Base-by-base conservation (phyloP, 2,329 filamentous ascomycete species). In the Neoarthrinium moseri region DNA sequence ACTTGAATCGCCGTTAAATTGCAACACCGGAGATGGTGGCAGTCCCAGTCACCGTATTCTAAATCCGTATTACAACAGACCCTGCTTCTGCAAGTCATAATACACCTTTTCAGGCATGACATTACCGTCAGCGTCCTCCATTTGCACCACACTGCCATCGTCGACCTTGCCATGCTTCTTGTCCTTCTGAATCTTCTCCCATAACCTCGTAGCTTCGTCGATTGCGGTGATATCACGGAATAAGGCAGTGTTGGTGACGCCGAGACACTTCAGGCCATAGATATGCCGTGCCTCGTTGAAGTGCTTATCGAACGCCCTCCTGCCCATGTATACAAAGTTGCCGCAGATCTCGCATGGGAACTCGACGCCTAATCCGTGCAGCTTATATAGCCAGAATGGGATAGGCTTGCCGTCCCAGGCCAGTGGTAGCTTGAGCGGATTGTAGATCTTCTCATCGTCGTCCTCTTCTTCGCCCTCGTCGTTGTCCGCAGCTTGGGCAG, bases 81-180 rank as follows among this genome's bases (percentile, higher is more conserved):
- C 92, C 65, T 95, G 90, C 71, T 95, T 95, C 68, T 90, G 87
- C 68, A 97, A 70, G 77, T 99, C 94, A 55, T 91, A 85, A 67
- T 96, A 99, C 45, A 99, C 92, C 77, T 96, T 95, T 72, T 96
- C 91, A 0, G 95, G 94, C 94, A 99, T 99, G 47, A 99, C 94
- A 60, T 99, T 97, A 37, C 94, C 94, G 64, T 95, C 89, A 0
- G 83, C 88, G 66, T 99, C 94, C 74, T 99, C 94, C 94, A 99
- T 99, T 74, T 99, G 91, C 40, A 97, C 89, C 8, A 99, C 81
- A 49, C 87, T 89, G 30, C 92, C 90, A 35, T 87, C 86, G 51
- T 86, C 83, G 1, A 86, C 75, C 64, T 84, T 86, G 52, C 83
- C 83, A 66, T 83, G 86, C 75, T 88, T 90, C 68, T 88, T 86